Percentiles rank a stretch among this genome's conserved stretches.
These are phyloP conservation scores for Mercurialis annua DNA, from an alignment of 345 rosid species.

Conservation along the genomic window DNA sequence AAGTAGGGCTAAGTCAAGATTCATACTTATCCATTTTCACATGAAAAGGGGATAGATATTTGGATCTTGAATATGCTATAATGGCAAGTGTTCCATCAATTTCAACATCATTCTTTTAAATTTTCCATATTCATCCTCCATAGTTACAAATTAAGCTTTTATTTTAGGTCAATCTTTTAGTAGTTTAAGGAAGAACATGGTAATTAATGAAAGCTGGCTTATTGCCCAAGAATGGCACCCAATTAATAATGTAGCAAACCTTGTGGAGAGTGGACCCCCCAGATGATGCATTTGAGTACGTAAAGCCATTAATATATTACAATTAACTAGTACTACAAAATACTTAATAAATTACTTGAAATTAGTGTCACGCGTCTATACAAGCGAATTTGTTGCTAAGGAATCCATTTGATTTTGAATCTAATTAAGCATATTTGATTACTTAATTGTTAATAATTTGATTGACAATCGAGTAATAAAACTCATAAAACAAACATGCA, in stretches of 20 bases:
- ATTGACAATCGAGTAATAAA: conserved; percentile 8
- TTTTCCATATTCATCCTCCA: background rate
- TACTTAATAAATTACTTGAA: background rate
- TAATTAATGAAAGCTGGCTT: background rate
- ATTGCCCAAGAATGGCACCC: conserved; percentile 4
- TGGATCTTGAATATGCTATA: conserved; percentile 24
- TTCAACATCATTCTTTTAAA: background rate
- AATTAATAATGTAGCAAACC: background rate
- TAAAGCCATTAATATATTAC: conserved; percentile 19
- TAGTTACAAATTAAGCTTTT: background rate
- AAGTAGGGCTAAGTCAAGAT: conserved; percentile 33
- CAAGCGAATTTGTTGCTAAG: conserved; percentile 13
- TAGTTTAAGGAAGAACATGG: conserved; percentile 26
- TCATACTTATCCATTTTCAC: conserved; percentile 35
- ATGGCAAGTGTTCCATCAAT: conserved; percentile 11
- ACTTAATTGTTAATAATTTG: background rate
- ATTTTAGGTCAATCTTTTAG: conserved; percentile 12
- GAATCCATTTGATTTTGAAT: background rate
- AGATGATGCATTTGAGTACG: conserved; percentile 14
- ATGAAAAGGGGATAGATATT: conserved; percentile 12
- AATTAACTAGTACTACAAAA: no score
- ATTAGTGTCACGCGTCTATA: conserved; percentile 26
- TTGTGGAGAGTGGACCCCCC: background rate
- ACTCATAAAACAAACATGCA: conserved; percentile 19
- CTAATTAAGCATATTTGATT: background rate